Evolutionary conservation across 208 protist species (phyloP).

Genomic region (Tritrichomonas foetus): DNA sequence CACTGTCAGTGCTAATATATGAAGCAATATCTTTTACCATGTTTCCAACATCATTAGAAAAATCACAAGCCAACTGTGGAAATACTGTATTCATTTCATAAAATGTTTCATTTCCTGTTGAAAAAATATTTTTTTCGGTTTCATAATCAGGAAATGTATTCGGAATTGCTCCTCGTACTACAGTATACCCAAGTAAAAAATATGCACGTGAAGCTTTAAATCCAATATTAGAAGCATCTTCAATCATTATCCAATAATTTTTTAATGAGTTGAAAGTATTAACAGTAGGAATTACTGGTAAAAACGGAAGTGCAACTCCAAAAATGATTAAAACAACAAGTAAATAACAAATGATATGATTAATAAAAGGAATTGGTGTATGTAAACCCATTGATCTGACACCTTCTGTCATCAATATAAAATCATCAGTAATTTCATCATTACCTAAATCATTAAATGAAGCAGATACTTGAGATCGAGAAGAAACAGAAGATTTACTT

Average conservation of each 20-base stretch:
- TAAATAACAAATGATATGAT: not conserved
- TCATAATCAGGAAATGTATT: too few species aligned
- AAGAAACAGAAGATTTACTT: not conserved
- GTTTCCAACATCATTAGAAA: too few species aligned
- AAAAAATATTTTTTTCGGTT: too few species aligned
- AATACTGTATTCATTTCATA: too few species aligned
- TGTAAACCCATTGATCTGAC: not conserved
- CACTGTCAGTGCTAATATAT: too few species aligned
- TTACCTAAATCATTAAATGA: not conserved
- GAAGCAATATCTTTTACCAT: too few species aligned
- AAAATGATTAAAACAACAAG: not conserved
- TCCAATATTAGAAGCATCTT: not conserved
- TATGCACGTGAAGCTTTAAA: not conserved
- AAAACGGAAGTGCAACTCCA: not conserved
- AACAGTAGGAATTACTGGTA: not conserved
- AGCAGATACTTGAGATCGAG: not conserved
- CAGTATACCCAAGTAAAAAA: too few species aligned
- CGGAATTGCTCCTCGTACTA: too few species aligned
- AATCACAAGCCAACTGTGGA: too few species aligned
- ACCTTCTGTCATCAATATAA: not conserved
- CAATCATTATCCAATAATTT: not conserved
- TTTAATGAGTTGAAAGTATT: not conserved
- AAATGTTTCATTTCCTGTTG: too few species aligned
- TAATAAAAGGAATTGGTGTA: not conserved
- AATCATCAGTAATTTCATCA: not conserved